Evolutionary conservation across 2,329 filamentous ascomycete species (phyloP).

Genomic region (Fusarium coicis): DNA sequence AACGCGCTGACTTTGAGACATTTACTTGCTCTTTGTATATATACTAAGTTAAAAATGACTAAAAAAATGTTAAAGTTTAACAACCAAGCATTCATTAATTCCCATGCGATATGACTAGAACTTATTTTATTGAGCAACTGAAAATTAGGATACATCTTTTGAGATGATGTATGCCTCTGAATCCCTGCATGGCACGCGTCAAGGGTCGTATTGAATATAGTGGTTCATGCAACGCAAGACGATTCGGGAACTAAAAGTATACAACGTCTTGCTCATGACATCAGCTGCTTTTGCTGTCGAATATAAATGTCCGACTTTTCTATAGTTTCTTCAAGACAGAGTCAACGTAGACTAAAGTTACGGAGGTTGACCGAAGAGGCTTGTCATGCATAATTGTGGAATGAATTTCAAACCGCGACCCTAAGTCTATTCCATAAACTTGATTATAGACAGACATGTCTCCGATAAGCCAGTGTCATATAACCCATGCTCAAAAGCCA

Average conservation of each 20-base stretch:
- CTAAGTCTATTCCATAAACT: not conserved
- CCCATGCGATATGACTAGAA: not conserved
- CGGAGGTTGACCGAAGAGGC: not conserved
- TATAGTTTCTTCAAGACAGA: not conserved
- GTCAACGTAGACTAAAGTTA: not conserved
- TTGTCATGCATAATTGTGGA: not conserved
- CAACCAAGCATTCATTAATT: not conserved
- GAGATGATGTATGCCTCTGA: not conserved
- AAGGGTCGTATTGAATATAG: not conserved
- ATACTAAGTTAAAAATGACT: constrained; percentile 3
- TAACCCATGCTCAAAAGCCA: constrained; percentile 1
- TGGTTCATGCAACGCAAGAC: not conserved
- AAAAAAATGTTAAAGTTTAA: constrained; percentile 6
- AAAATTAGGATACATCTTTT: not conserved
- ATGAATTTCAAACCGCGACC: constrained; percentile 24
- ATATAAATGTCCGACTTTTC: not conserved
- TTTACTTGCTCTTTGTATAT: constrained; percentile 11
- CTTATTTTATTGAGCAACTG: not conserved
- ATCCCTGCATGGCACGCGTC: not conserved
- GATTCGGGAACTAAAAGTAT: not conserved
- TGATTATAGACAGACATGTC: not conserved
- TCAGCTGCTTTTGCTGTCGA: not conserved
- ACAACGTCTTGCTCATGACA: not conserved
- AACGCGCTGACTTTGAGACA: constrained; percentile 11
- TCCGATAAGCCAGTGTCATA: not conserved